A percentile compares a stretch with the other conserved stretches of the same genome.
These are phyloP conservation scores for Umbelopsis isabellina DNA, from an alignment of 192 early-diverging fungal genomes.

Conservation along the genomic window DNA sequence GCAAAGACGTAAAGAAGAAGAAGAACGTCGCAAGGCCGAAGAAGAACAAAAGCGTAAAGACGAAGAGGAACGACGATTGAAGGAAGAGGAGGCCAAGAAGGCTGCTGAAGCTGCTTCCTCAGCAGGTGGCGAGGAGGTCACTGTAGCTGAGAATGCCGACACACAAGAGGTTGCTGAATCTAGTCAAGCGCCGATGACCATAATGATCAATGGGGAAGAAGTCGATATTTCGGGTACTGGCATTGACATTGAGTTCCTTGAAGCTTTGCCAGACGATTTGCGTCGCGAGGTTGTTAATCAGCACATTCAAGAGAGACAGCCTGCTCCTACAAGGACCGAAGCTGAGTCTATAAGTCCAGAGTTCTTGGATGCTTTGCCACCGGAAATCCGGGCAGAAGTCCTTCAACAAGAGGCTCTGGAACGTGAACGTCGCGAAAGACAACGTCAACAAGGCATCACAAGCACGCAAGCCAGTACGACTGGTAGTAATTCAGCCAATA, in stretches of 20 bases:
- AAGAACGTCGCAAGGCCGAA: constrained; percentile 51
- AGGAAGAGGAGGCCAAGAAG: constrained; percentile 50
- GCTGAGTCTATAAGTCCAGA: constrained; percentile 66
- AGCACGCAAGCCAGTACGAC: constrained; percentile 20
- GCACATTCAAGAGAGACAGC: constrained; percentile 56
- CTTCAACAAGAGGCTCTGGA: constrained; percentile 75
- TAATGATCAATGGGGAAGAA: constrained; percentile 77
- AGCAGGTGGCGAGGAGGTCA: neutral
- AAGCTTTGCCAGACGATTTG: constrained; percentile 93
- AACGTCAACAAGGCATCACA: constrained; percentile 43
- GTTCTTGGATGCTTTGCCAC: constrained; percentile 91
- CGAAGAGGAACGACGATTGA: constrained; percentile 37
- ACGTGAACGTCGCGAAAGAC: constrained; percentile 64
- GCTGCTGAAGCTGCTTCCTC: constrained; percentile 29
- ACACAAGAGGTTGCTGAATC: constrained; percentile 22
- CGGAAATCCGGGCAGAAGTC: constrained; percentile 89
- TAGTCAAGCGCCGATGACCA: constrained; percentile 49
- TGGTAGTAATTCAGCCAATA: constrained; percentile 35
- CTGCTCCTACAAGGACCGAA: constrained; percentile 33
- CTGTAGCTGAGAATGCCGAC: constrained; percentile 1
- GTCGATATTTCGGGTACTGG: constrained; percentile 93
- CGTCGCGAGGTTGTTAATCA: constrained; percentile 90
- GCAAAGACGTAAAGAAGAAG: constrained; percentile 59
- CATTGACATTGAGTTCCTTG: constrained; percentile 92
- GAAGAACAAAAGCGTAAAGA: constrained; percentile 44